A percentile compares a stretch with the other conserved stretches of the same genome.
Evolutionary conservation across 169 alveolate genomes (phyloP).

Genomic region (Eimeria maxima): DNA sequence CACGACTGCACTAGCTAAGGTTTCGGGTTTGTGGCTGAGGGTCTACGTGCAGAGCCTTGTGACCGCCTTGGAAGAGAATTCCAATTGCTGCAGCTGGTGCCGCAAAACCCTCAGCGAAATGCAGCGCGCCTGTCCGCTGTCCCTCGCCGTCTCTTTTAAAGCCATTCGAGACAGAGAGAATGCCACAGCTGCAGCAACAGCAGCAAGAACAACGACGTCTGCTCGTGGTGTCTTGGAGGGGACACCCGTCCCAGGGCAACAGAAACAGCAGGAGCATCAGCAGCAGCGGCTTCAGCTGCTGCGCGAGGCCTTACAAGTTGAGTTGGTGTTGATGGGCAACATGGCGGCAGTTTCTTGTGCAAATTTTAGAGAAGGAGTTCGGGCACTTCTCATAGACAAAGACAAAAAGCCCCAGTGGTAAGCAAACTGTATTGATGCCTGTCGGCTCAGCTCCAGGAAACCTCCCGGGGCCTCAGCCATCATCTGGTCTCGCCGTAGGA

Average conservation of each 20-base stretch:
- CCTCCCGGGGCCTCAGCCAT: neutral
- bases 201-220: slow-evolving; percentile 8
- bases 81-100: slow-evolving; percentile 8
- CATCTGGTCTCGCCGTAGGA: neutral
- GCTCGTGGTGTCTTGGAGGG: neutral
- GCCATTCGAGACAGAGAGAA: slow-evolving; percentile 38
- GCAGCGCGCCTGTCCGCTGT: slow-evolving; percentile 37
- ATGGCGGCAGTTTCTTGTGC: neutral
- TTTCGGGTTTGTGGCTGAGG: neutral
- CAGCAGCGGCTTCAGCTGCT: slow-evolving; percentile 21
- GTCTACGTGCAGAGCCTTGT: slow-evolving; percentile 17
- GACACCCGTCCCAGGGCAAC: neutral
- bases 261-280: slow-evolving; percentile 19
- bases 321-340: slow-evolving; percentile 16
- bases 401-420: slow-evolving; percentile 90
- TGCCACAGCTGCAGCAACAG: slow-evolving; percentile 29
- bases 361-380: slow-evolving; percentile 87
- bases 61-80: neutral
- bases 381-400: slow-evolving; percentile 90
- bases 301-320: slow-evolving; percentile 3
- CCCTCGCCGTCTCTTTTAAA: slow-evolving; percentile 10
- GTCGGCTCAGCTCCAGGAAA: too few species aligned
- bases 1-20: neutral
- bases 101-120: neutral
- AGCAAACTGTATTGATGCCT: neutral